Conservation (phyloP, 495 filamentous ascomycete species). For the Hypoxylon crocopeplum region DNA sequence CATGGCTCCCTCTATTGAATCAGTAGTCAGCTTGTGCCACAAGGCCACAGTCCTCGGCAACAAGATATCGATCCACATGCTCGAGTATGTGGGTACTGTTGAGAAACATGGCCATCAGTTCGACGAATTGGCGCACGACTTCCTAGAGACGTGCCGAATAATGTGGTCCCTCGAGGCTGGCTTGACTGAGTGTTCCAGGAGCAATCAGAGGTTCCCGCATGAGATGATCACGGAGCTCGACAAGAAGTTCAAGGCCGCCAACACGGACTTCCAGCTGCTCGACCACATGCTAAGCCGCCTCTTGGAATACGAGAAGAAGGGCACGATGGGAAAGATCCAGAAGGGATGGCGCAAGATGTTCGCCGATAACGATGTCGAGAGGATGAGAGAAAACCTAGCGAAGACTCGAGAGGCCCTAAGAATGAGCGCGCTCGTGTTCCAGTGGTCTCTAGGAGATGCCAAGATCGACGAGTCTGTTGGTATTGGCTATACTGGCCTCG, state of each 20-base stretch:
- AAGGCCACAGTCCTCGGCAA: conserved; percentile 53
- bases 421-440: conserved; percentile 54
- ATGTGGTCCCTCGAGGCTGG: conserved; percentile 61
- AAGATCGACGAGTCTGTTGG: conserved; percentile 50
- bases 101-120: conserved; percentile 53
- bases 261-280: conserved; percentile 56
- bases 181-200: conserved; percentile 48
- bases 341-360: conserved; percentile 58
- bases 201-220: conserved; percentile 49
- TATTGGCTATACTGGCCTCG: conserved; percentile 57
- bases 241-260: conserved; percentile 53
- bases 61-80: conserved; percentile 60
- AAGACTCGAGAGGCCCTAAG: conserved; percentile 48
- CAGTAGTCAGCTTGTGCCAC: conserved; percentile 39
- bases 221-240: conserved; percentile 59
- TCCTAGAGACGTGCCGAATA: conserved; percentile 58
- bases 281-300: conserved; percentile 58
- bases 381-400: conserved; percentile 46
- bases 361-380: conserved; percentile 51
- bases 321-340: conserved; percentile 54
- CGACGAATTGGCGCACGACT: conserved; percentile 56
- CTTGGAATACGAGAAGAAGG: conserved; percentile 55
- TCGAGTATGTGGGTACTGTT: conserved; percentile 60
- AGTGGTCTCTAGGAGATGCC: conserved; percentile 52
- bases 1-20: conserved; percentile 34